phyloP scores from a whole-genome alignment of 306 rosid genomes.

The Medicago ruthenica region DNA sequence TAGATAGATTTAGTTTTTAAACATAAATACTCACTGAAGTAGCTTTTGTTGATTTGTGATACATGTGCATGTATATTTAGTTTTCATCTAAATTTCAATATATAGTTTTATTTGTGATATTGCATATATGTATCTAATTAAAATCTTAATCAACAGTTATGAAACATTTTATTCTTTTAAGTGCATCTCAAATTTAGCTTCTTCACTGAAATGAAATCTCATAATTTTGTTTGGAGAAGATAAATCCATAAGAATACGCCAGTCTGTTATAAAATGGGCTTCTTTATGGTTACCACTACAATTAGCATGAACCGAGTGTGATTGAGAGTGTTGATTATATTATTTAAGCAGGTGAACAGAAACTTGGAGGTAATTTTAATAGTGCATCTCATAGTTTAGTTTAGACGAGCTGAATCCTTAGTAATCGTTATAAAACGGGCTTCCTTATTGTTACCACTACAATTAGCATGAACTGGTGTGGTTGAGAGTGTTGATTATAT shows the following conservation, averaged over 20 bases:
- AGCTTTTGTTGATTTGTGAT: neutral
- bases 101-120: constrained; percentile 1
- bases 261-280: neutral
- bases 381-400: constrained; percentile 4
- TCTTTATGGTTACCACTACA: constrained; percentile 6
- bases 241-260: neutral
- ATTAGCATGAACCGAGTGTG: constrained; percentile 12
- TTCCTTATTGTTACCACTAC: constrained; percentile 5
- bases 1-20: neutral
- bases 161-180: neutral
- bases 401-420: constrained; percentile 10
- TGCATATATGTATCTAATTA: neutral
- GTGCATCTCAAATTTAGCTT: neutral
- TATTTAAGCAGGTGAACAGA: constrained; percentile 17
- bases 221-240: neutral
- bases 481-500: neutral
- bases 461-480: constrained; percentile 5
- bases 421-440: neutral
- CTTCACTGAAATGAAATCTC: neutral
- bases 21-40: constrained; percentile 22
- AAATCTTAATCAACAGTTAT: neutral
- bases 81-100: neutral
- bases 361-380: constrained; percentile 21
- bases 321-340: neutral
- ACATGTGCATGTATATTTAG: neutral